Evolutionary conservation across 208 protist species (phyloP), one percentile per base, ranked within the genome.

Genomic region (Trypanosoma vivax): DNA sequence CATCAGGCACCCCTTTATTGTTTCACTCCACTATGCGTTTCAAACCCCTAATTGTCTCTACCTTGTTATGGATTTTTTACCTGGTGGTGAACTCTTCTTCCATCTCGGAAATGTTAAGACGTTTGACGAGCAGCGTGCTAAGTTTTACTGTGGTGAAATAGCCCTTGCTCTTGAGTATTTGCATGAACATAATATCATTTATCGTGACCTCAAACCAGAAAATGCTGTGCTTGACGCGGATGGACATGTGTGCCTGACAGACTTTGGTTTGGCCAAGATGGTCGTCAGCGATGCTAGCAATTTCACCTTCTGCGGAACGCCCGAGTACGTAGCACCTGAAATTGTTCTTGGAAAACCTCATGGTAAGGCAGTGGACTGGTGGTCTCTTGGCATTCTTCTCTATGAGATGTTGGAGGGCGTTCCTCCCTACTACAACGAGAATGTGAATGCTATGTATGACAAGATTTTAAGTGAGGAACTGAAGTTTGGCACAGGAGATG

Each of bases 281-380:
- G 78, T 92, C 59, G 63, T 83, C 14, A 53, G 37, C 29, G 57
- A 63, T 33, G 76, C 75, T 3, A 83, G 70, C 54, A 75, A 80
- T 24, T 68, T 79, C 50, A 96, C 88, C 23, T 92, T 92, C 63
- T 95, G 88, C 39, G 91, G 91, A 16, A 95, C 88, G 10, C 76
- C 90, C 35, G 81, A 93, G 60, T 96, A 94, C 70, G 70, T 94
- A 24, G 86, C 96, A 11, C 92, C 96, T 4, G 94, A 98, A 77
- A 79, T 98, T 54, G 65, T 98, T 13, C 61, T 84, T 41, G 83
- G 85, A 19, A 66, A 80, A 14, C 77, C 81, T 1, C 84, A 98
- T 61, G 94, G 94, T 40, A 90, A 89, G 48, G 89, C 91, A 14
- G 94, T 98, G 18, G 97, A 99, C 68, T 98, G 95, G 96, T 99